Conservation (phyloP, 208 protist species). For the Trypanosomatidae sp. region DNA sequence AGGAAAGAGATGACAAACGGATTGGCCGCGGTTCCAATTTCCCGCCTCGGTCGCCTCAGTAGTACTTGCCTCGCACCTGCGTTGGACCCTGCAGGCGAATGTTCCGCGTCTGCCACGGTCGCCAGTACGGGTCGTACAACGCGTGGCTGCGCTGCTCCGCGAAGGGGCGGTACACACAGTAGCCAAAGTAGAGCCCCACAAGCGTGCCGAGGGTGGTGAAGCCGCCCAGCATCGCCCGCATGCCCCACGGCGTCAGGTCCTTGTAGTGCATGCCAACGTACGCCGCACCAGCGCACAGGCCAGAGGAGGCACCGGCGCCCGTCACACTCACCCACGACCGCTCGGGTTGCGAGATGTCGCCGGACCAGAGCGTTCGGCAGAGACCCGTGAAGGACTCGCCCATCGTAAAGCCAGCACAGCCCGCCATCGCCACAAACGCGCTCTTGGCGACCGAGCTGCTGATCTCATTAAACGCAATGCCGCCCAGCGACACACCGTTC, state of each 20-base stretch:
- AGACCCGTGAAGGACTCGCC: constrained; percentile 55
- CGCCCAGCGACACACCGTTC: constrained; percentile 72
- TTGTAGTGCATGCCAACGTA: constrained; percentile 53
- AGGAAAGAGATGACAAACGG: no score
- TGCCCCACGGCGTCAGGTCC: constrained; percentile 64
- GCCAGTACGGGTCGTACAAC: constrained; percentile 81
- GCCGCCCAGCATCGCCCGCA: constrained; percentile 30
- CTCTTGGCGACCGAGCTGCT: constrained; percentile 65
- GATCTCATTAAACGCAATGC: constrained; percentile 69
- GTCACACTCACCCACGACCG: constrained; percentile 64
- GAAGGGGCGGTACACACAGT: constrained; percentile 67
- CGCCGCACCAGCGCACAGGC: constrained; percentile 44
- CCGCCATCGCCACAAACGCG: constrained; percentile 39
- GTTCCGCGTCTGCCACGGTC: constrained; percentile 68
- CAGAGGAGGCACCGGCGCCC: constrained; percentile 32
- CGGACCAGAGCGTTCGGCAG: constrained; percentile 9
- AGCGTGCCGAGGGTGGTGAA: constrained; percentile 30
- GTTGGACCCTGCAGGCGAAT: constrained; percentile 38
- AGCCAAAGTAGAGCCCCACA: constrained; percentile 49
- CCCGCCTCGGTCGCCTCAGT: no score
- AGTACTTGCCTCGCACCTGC: constrained; percentile 71
- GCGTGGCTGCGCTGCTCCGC: constrained; percentile 43
- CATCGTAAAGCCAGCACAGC: constrained; percentile 38
- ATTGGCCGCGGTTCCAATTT: no score
- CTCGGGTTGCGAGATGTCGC: constrained; percentile 50